These are phyloP conservation scores for Auxenochlorella pyrenoidosa DNA, from an alignment of 139 green algal genomes.

Conservation along the genomic window DNA sequence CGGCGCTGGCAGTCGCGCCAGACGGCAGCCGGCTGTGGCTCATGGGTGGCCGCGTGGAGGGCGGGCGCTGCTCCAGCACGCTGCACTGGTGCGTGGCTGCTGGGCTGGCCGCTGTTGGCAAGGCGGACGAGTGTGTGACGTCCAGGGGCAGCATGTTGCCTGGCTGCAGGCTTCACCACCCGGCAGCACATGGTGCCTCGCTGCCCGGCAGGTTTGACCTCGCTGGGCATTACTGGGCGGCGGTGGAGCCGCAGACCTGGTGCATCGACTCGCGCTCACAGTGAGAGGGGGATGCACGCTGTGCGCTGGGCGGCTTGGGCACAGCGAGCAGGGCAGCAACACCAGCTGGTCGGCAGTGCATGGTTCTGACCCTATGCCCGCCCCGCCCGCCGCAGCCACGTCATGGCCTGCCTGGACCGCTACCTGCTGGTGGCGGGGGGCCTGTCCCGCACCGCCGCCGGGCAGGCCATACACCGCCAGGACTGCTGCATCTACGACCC, in stretches of 20 bases:
- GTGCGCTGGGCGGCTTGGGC: background rate
- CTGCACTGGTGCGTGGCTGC: constrained; percentile 22
- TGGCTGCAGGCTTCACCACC: too few species aligned
- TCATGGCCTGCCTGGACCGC: constrained; percentile 20
- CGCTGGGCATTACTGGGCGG: constrained; percentile 1
- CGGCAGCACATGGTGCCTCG: too few species aligned
- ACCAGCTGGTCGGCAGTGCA: too few species aligned
- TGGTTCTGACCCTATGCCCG: too few species aligned
- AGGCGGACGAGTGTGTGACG: too few species aligned
- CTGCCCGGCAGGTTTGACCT: constrained; percentile 20
- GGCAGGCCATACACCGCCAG: background rate
- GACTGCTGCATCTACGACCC: background rate
- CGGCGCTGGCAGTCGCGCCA: constrained; percentile 34
- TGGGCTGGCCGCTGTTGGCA: too few species aligned
- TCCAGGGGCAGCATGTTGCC: too few species aligned
- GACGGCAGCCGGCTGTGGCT: constrained; percentile 62
- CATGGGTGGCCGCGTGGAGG: constrained; percentile 50
- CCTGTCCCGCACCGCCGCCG: background rate
- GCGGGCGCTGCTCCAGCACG: constrained; percentile 1
- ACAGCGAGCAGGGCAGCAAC: too few species aligned
- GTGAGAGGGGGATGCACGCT: background rate
- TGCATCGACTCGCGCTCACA: background rate
- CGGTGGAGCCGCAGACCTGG: constrained; percentile 50
- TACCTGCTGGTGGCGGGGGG: constrained; percentile 11
- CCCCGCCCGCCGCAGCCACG: background rate